Conservation (phyloP, 2,329 filamentous ascomycete genomes). For the Aspergillus glaucus region DNA sequence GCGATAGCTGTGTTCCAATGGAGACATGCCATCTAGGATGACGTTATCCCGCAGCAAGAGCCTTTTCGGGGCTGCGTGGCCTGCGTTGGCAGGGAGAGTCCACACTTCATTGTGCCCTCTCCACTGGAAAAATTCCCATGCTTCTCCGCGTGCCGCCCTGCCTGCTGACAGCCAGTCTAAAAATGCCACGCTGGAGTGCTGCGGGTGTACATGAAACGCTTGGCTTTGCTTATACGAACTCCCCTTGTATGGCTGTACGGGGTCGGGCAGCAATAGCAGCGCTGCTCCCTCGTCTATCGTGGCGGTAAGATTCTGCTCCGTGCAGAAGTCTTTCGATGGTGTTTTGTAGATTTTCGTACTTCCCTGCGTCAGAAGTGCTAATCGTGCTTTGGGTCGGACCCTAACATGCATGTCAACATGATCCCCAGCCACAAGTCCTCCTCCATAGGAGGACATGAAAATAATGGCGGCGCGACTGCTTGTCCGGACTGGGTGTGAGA, state of each 20-base stretch:
- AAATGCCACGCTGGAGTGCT: background rate
- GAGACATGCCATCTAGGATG: background rate
- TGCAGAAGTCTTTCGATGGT: background rate
- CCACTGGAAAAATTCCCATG: slow-evolving; percentile 1
- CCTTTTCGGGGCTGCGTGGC: background rate
- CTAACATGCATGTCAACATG: background rate
- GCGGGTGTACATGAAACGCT: background rate
- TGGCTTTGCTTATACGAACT: background rate
- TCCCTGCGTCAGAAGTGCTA: background rate
- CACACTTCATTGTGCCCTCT: background rate
- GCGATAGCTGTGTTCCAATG: background rate
- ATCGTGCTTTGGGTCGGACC: background rate
- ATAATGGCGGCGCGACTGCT: background rate
- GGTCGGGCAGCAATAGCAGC: background rate
- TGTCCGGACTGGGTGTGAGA: background rate
- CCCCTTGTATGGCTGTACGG: slow-evolving; percentile 1
- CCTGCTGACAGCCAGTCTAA: background rate
- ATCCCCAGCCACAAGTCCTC: background rate
- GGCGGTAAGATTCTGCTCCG: background rate
- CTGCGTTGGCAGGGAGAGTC: background rate
- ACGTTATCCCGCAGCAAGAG: slow-evolving; percentile 1
- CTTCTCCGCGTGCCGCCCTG: background rate
- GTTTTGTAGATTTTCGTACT: slow-evolving; percentile 2
- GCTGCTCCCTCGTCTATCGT: background rate
- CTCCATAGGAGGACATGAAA: background rate